These are phyloP conservation scores for Bryum argenteum DNA, from an alignment of 225 moss, liverwort and hornwort genomes.

Conservation along the genomic window DNA sequence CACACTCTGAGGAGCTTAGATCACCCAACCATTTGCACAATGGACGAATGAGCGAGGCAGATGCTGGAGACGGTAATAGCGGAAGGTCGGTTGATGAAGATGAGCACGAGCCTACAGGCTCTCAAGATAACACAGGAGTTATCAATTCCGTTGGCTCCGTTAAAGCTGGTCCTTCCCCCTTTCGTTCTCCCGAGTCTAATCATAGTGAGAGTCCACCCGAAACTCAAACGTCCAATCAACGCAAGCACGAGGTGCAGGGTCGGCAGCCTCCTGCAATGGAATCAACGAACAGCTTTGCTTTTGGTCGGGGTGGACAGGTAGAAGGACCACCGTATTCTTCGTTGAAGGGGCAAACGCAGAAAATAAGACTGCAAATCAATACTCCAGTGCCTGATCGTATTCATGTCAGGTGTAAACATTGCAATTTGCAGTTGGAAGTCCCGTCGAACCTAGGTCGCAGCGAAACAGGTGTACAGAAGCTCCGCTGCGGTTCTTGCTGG, in stretches of 20 bases:
- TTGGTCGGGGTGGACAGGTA: conserved; percentile 36
- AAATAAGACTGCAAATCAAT: conserved; percentile 56
- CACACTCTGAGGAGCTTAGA: conserved; percentile 47
- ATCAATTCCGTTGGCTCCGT: conserved; percentile 23
- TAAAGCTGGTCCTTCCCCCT: conserved; percentile 29
- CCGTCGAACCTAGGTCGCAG: conserved; percentile 64
- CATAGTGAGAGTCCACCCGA: conserved; percentile 36
- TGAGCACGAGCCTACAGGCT: conserved; percentile 28
- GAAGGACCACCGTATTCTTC: conserved; percentile 38
- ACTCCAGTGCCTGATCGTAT: conserved; percentile 73
- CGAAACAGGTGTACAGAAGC: conserved; percentile 67
- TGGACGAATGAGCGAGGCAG: conserved; percentile 19
- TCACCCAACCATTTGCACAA: conserved; percentile 23
- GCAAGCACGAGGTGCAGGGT: conserved; percentile 34
- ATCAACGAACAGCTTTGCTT: conserved; percentile 39
- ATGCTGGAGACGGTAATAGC: conserved; percentile 19
- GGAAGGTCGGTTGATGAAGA: conserved; percentile 29
- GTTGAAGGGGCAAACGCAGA: conserved; percentile 42
- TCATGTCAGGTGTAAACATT: conserved; percentile 79
- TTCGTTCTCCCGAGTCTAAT: conserved; percentile 38
- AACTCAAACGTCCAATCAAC: conserved; percentile 36
- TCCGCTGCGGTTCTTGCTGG: conserved; percentile 86
- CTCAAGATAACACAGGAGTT: conserved; percentile 26
- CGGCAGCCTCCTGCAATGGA: conserved; percentile 29
- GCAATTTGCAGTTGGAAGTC: conserved; percentile 65